Conservation (phyloP, 2,329 filamentous ascomycete species). For the Verticillium tricorpus region DNA sequence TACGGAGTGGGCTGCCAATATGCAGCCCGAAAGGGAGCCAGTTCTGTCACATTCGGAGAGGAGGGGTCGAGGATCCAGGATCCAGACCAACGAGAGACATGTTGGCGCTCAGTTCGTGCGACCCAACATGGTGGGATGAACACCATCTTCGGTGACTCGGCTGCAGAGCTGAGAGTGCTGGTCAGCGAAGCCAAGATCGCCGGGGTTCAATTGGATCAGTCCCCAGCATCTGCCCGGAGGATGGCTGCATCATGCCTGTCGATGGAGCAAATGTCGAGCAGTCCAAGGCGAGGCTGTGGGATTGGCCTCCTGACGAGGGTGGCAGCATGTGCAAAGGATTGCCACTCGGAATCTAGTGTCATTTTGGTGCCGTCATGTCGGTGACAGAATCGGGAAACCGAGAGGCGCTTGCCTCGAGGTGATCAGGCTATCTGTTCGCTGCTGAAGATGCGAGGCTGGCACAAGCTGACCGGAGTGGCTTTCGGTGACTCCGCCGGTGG, state of each 20-base stretch:
- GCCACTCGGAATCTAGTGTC: neutral
- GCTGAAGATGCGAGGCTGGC: neutral
- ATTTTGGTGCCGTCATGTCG: neutral
- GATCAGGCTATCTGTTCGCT: neutral
- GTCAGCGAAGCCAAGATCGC: neutral
- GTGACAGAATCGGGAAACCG: neutral
- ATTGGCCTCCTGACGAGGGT: neutral
- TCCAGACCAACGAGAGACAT: neutral
- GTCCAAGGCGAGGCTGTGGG: neutral
- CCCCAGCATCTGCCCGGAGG: neutral
- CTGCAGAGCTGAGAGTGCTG: neutral
- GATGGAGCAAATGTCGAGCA: neutral
- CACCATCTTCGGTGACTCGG: neutral
- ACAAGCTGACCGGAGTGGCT: neutral
- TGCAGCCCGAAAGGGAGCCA: neutral
- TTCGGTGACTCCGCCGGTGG: neutral
- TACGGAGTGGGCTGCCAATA: neutral
- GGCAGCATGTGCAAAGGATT: neutral
- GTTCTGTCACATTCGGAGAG: neutral
- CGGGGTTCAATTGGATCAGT: neutral
- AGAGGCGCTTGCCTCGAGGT: neutral
- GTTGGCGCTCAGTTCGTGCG: neutral
- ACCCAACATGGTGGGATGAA: neutral
- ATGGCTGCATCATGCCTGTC: neutral
- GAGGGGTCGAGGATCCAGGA: neutral